phyloP scores from a whole-genome alignment of 805 yeast species.

The Vanderwaltozyma verrucispora region DNA sequence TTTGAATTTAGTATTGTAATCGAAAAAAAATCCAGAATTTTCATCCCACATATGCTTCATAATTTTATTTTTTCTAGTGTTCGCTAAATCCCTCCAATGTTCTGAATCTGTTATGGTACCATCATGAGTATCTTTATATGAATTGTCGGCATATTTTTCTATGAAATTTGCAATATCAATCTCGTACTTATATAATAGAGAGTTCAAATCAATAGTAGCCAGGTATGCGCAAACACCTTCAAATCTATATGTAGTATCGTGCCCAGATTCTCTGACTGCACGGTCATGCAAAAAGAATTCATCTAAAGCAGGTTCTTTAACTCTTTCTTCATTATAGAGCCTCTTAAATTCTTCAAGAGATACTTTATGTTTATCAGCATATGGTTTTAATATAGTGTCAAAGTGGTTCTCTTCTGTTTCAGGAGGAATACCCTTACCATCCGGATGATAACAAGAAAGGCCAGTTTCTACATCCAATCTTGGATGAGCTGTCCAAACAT shows the following conservation, averaged over 20 bases:
- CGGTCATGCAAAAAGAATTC: slow-evolving; percentile 85
- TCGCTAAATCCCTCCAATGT: slow-evolving; percentile 54
- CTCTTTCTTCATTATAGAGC: slow-evolving; percentile 54
- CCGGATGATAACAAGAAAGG: slow-evolving; percentile 82
- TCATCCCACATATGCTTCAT: slow-evolving; percentile 79
- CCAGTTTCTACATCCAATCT: slow-evolving; percentile 67
- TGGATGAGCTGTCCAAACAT: slow-evolving; percentile 71
- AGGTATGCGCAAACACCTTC: slow-evolving; percentile 84
- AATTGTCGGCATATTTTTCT: slow-evolving; percentile 42
- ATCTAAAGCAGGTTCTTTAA: slow-evolving; percentile 71
- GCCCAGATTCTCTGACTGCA: slow-evolving; percentile 94
- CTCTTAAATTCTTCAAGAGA: slow-evolving; percentile 53
- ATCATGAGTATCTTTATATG: slow-evolving; percentile 31
- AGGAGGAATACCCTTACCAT: slow-evolving; percentile 90
- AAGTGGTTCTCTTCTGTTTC: slow-evolving; percentile 92
- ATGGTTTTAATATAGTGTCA: slow-evolving; percentile 56
- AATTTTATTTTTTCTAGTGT: slow-evolving; percentile 42
- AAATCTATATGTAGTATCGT: slow-evolving; percentile 83
- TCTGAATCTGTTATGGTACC: slow-evolving; percentile 35
- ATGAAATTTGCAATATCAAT: slow-evolving; percentile 67
- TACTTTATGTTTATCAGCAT: slow-evolving; percentile 49
- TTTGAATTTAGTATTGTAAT: slow-evolving; percentile 57
- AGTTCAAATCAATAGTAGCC: slow-evolving; percentile 84
- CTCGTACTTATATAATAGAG: slow-evolving; percentile 83
- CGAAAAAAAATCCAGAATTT: slow-evolving; percentile 65